phyloP scores from a whole-genome alignment of 2,329 filamentous ascomycete genomes.

The Delphinella strobiligena region DNA sequence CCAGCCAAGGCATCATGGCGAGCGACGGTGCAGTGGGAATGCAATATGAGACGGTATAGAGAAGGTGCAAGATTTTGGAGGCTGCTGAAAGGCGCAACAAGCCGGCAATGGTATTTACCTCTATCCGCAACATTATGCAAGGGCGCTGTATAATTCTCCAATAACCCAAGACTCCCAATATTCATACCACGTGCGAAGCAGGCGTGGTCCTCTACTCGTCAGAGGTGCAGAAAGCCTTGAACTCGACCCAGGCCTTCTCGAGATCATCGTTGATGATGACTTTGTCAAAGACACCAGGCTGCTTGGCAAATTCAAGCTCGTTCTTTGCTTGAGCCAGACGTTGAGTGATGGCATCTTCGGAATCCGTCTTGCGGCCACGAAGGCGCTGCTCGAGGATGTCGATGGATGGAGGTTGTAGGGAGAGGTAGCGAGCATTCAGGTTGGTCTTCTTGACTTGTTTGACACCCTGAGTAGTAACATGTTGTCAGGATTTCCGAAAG shows the following conservation, averaged over 20 bases:
- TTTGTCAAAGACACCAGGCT: conserved; percentile 53
- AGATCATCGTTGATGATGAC: conserved; percentile 56
- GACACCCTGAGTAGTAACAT: conserved; percentile 58
- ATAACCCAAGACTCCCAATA: too few relatives aligned
- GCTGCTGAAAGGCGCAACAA: too few relatives aligned
- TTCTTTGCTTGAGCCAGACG: conserved; percentile 58
- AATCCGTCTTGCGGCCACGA: conserved; percentile 65
- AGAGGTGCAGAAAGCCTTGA: conserved; percentile 28
- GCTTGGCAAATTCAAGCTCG: conserved; percentile 62
- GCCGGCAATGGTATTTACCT: too few relatives aligned
- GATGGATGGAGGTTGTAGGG: conserved; percentile 68
- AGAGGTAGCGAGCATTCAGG: conserved; percentile 68
- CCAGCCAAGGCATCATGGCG: too few relatives aligned
- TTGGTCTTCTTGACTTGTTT: conserved; percentile 78
- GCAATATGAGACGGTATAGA: too few relatives aligned
- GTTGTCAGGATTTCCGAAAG: too few relatives aligned
- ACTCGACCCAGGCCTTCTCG: conserved; percentile 42
- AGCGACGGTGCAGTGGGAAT: too few relatives aligned
- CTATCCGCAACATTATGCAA: too few relatives aligned
- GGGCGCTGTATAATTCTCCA: too few relatives aligned
- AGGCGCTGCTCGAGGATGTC: conserved; percentile 63
- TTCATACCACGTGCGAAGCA: too few relatives aligned
- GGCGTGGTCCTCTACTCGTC: too few relatives aligned
- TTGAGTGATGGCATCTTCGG: conserved; percentile 57
- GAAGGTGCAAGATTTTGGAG: too few relatives aligned